A percentile compares a stretch with the other conserved stretches of the same genome.
Evolutionary conservation across 352 stramenopile species (phyloP).

Genomic region (Pythium folliculosum): DNA sequence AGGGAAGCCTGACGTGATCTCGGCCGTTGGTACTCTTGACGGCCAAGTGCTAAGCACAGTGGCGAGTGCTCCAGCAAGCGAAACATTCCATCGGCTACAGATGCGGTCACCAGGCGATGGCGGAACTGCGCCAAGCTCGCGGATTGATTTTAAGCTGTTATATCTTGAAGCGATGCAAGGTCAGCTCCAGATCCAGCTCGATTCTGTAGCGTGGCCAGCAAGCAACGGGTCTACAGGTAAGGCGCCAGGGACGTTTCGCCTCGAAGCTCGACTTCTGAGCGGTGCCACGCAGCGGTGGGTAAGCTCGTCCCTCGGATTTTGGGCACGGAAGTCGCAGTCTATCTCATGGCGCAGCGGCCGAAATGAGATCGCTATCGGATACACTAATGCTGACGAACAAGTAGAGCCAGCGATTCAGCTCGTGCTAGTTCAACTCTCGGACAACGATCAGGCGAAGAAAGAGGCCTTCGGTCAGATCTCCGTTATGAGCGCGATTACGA

Average conservation of each 20-base stretch:
- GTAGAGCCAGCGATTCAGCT: constrained; percentile 35
- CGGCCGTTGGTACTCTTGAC: constrained; percentile 2
- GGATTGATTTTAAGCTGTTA: constrained; percentile 13
- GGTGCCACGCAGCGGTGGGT: constrained; percentile 9
- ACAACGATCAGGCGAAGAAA: constrained; percentile 17
- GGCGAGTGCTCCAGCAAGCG: neutral
- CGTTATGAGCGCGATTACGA: constrained; percentile 22
- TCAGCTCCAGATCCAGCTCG: constrained; percentile 20
- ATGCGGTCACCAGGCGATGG: neutral
- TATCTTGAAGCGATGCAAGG: constrained; percentile 20
- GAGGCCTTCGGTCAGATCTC: constrained; percentile 32
- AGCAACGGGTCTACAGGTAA: neutral
- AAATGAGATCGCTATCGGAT: constrained; percentile 26
- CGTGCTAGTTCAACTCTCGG: constrained; percentile 28
- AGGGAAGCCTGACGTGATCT: neutral
- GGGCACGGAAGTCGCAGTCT: constrained; percentile 1
- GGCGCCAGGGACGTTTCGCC: constrained; percentile 11
- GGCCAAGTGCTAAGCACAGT: constrained; percentile 3
- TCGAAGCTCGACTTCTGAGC: constrained; percentile 18
- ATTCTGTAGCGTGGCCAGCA: constrained; percentile 3
- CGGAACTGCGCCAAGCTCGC: neutral
- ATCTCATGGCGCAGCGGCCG: constrained; percentile 21
- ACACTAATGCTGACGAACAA: constrained; percentile 34
- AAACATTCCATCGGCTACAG: constrained; percentile 22
- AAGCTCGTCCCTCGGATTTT: constrained; percentile 4